A percentile compares a stretch with the other conserved stretches of the same genome.
Evolutionary conservation across 2,329 filamentous ascomycete species (phyloP).

Genomic region (Trichophyton mentagrophytes): DNA sequence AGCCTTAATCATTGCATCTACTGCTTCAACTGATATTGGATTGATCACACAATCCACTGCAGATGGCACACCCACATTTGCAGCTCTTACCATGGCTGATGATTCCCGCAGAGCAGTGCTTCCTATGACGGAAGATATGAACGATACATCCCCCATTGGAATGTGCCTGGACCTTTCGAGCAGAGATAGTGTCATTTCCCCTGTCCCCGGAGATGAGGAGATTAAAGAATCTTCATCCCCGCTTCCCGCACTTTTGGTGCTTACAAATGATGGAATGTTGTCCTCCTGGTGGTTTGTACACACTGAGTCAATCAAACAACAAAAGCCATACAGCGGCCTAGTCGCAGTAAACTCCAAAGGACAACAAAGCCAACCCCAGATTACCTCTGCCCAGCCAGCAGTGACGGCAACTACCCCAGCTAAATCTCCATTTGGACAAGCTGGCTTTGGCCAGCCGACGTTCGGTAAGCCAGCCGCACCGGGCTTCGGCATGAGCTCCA

Average conservation of each 20-base stretch:
- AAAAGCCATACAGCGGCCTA: conserved; percentile 61
- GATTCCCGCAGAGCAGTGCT: conserved; percentile 65
- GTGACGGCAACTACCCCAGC: conserved; percentile 12
- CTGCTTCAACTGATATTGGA: conserved; percentile 65
- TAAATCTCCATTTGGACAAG: conserved; percentile 11
- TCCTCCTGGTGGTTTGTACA: conserved; percentile 88
- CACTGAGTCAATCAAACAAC: conserved; percentile 65
- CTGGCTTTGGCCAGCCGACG: conserved; percentile 16
- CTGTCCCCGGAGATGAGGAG: conserved; percentile 66
- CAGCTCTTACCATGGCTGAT: conserved; percentile 56
- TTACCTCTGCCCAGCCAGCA: conserved; percentile 14
- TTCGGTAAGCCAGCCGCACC: conserved; percentile 20
- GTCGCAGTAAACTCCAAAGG: conserved; percentile 23
- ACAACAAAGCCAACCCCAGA: conserved; percentile 21
- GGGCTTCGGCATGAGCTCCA: conserved; percentile 14
- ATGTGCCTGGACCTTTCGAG: conserved; percentile 71
- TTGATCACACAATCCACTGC: conserved; percentile 59
- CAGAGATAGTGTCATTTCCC: conserved; percentile 63
- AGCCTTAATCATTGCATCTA: conserved; percentile 68
- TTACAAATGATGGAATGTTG: conserved; percentile 81
- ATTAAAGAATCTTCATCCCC: conserved; percentile 67
- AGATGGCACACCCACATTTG: conserved; percentile 55
- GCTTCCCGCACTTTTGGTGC: conserved; percentile 66
- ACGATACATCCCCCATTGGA: conserved; percentile 68
- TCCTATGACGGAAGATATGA: conserved; percentile 52